Conservation (phyloP, 257 asterid genomes). For the Solanum piurae region DNA sequence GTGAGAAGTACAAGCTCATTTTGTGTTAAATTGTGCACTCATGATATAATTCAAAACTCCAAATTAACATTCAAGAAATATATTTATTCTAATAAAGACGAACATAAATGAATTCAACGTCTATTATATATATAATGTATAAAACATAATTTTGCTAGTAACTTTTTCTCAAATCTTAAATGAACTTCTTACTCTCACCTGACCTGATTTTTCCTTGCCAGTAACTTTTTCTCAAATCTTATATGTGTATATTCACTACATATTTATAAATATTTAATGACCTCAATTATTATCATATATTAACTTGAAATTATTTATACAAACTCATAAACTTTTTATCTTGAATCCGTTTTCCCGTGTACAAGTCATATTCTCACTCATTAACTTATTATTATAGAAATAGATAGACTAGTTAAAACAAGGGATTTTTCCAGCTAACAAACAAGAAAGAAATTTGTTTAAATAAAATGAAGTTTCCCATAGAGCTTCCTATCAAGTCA, state of each 20-base stretch:
- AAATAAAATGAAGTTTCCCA: slow-evolving; percentile 11
- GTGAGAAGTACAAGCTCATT: neutral
- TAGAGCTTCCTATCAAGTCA: neutral
- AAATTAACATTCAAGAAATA: neutral
- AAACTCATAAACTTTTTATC: neutral
- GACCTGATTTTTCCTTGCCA: neutral
- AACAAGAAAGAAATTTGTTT: neutral
- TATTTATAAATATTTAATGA: neutral
- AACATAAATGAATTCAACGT: too few relatives aligned
- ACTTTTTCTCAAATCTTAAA: too few relatives aligned
- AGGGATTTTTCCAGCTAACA: neutral
- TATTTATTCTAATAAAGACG: neutral
- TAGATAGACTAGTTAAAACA: slow-evolving; percentile 12
- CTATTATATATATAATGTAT: neutral
- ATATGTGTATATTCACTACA: neutral
- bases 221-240: neutral
- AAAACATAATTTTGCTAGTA: too few relatives aligned
- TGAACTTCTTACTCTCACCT: neutral
- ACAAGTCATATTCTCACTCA: neutral
- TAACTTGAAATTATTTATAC: neutral
- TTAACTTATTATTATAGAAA: neutral
- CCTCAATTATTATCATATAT: neutral
- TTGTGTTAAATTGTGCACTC: neutral
- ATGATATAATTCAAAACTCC: neutral
- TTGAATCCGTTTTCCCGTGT: fast-evolving